Evolutionary conservation across 1,284 basidiomycete species (phyloP), one percentile per base, ranked within the genome.

Genomic region (Anthracocystis walkeri): DNA sequence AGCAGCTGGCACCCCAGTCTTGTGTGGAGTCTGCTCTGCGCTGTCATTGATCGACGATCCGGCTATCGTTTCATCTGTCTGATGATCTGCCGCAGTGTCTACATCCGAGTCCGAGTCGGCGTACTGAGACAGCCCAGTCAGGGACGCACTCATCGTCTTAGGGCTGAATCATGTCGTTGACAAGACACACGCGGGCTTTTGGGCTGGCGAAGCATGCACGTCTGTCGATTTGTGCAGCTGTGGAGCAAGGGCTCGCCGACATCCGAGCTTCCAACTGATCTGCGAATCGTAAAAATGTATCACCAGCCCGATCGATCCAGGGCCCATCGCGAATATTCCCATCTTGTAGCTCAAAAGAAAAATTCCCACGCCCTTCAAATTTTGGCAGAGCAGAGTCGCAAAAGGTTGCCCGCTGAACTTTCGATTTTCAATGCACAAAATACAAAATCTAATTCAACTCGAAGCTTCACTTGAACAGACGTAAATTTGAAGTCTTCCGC

Each of bases 301-400:
- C 20, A 14, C 1, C n/a, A 31, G 14, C 46, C 61, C 61, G 61
- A 64, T 64, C 46, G 27, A 48, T 20, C 10, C 25, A 7, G 11
- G n/a, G 7, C 10, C 16, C n/a, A 25, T 57, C 23, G 33, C 45
- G 20, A 7, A 27, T 14, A 46, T 29, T 8, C 23, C 6, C 27
- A 7, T 5, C 50, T 57, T 60, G 52, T 40, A 61, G 54, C 12
- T 35, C 12, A 10, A 35, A 4, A 18, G n/a, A 63, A 59, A 68
- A 69, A 40, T 69, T 69, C 66, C 66, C 66, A 69, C 66, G 66
- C 60, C 35, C 11, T 23, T 16, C 25, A 7, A 40, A 51, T 42
- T 16, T 51, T 50, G 38, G 46, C 56, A 10, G 46, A 0, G 18
- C 14, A 38, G 18, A 20, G 3, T 16, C 3, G 3, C 8, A 1